A percentile compares a stretch with the other conserved stretches of the same genome.
These are phyloP conservation scores for Gynandropsis gynandra DNA, from an alignment of 345 rosid species.

Conservation along the genomic window DNA sequence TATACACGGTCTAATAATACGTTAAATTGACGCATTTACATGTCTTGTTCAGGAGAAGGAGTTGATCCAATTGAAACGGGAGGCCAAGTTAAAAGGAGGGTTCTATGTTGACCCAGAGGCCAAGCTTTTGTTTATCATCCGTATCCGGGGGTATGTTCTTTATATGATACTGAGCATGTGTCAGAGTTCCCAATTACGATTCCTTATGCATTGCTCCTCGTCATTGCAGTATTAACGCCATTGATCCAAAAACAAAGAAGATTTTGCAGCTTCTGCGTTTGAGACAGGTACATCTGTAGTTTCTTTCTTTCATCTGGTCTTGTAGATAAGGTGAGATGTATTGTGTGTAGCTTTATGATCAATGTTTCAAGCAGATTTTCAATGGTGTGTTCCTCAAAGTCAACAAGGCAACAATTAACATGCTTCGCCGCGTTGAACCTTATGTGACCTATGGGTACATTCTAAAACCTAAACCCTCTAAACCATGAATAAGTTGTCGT, in stretches of 20 bases:
- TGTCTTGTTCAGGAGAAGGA: slow-evolving; percentile 36
- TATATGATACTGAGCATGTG: too few species aligned
- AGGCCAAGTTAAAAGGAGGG: slow-evolving; percentile 61
- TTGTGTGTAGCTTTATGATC: background rate
- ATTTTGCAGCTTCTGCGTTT: slow-evolving; percentile 90
- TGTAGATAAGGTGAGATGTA: background rate
- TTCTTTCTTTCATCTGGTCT: background rate
- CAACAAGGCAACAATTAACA: slow-evolving; percentile 83
- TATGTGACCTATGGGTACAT: slow-evolving; percentile 67
- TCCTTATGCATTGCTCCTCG: background rate
- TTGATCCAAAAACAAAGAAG: slow-evolving; percentile 76
- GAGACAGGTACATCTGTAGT: slow-evolving; percentile 55
- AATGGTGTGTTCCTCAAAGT: slow-evolving; percentile 92
- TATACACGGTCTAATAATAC: too few species aligned
- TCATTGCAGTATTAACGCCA: slow-evolving; percentile 67
- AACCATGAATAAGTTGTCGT: background rate
- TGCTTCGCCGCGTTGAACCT: slow-evolving; percentile 91
- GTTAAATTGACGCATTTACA: too few species aligned
- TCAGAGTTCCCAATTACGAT: too few species aligned
- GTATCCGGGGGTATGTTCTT: slow-evolving; percentile 48
- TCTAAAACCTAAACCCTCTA: too few species aligned
- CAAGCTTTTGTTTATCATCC: slow-evolving; percentile 54
- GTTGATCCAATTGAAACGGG: slow-evolving; percentile 51
- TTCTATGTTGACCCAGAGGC: slow-evolving; percentile 75
- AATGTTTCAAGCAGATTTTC: slow-evolving; percentile 45